Percentiles rank a stretch among this genome's conserved stretches.
phyloP scores from a whole-genome alignment of 2,329 filamentous ascomycete genomes.

The Penicillium sp. region DNA sequence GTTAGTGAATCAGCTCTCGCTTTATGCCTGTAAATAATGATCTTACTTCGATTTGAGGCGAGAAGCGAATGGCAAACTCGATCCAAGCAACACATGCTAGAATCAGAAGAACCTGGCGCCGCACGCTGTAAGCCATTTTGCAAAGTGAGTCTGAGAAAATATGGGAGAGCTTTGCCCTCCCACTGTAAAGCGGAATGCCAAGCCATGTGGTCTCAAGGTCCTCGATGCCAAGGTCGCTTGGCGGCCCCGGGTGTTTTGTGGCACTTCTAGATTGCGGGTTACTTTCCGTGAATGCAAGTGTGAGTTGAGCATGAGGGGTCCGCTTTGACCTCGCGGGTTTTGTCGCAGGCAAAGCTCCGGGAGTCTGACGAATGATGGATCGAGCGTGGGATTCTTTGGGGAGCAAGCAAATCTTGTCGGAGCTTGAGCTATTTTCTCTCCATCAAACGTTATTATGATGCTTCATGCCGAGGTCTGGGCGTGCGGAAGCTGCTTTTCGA shows the following conservation, averaged over 20 bases:
- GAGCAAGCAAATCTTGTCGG: neutral
- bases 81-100: neutral
- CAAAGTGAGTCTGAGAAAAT: neutral
- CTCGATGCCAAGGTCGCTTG: conserved; percentile 6
- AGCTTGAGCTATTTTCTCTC: neutral
- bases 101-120: neutral
- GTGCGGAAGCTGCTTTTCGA: neutral
- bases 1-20: neutral
- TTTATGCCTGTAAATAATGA: neutral
- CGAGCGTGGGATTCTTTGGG: neutral
- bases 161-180: neutral
- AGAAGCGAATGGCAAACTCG: neutral
- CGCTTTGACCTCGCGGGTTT: neutral
- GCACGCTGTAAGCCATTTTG: neutral
- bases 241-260: neutral
- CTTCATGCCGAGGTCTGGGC: neutral
- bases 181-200: neutral
- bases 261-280: neutral
- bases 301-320: neutral
- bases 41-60: neutral
- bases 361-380: neutral
- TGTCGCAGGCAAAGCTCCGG: neutral
- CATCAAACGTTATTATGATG: neutral
- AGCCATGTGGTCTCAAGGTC: conserved; percentile 5
- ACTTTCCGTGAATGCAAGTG: neutral